Percentiles rank a stretch among this genome's conserved stretches.
phyloP scores from a whole-genome alignment of 2,329 filamentous ascomycete species.

The Nemania diffusa region DNA sequence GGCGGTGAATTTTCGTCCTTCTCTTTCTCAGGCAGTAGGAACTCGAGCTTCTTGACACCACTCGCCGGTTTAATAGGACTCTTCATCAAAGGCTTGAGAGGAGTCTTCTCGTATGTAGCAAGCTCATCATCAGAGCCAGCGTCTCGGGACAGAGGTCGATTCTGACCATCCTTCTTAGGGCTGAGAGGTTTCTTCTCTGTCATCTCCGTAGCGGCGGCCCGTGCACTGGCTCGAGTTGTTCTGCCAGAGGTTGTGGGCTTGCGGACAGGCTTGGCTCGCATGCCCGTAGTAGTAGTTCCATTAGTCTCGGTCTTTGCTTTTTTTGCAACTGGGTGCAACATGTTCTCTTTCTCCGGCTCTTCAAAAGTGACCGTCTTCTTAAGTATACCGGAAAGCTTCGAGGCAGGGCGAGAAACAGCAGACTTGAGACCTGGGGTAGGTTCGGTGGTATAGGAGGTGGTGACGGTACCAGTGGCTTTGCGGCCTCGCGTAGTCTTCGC shows the following conservation, averaged over 20 bases:
- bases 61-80: constrained; percentile 63
- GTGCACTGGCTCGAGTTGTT: constrained; percentile 52
- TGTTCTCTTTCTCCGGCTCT: constrained; percentile 73
- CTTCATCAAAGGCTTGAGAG: constrained; percentile 64
- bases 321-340: constrained; percentile 55
- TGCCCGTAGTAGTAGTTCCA: constrained; percentile 51
- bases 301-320: constrained; percentile 50
- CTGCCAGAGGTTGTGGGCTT: constrained; percentile 54
- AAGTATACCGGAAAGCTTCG: constrained; percentile 36
- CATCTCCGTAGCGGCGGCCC: constrained; percentile 49
- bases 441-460: constrained; percentile 48
- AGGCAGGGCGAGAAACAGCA: constrained; percentile 50
- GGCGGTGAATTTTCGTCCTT: constrained; percentile 47
- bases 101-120: constrained; percentile 61
- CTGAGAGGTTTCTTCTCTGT: constrained; percentile 64
- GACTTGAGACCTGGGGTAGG: constrained; percentile 55
- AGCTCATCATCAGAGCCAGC: constrained; percentile 69
- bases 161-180: constrained; percentile 72
- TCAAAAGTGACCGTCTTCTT: constrained; percentile 74
- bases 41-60: constrained; percentile 52
- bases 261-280: constrained; percentile 61
- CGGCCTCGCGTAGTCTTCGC: constrained; percentile 54
- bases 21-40: constrained; percentile 42
- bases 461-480: constrained; percentile 52
- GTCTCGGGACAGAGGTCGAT: constrained; percentile 58